A percentile compares a stretch with the other conserved stretches of the same genome.
phyloP scores from a whole-genome alignment of 768 basidiomycete genomes.

The Boletus vermiculosoides region DNA sequence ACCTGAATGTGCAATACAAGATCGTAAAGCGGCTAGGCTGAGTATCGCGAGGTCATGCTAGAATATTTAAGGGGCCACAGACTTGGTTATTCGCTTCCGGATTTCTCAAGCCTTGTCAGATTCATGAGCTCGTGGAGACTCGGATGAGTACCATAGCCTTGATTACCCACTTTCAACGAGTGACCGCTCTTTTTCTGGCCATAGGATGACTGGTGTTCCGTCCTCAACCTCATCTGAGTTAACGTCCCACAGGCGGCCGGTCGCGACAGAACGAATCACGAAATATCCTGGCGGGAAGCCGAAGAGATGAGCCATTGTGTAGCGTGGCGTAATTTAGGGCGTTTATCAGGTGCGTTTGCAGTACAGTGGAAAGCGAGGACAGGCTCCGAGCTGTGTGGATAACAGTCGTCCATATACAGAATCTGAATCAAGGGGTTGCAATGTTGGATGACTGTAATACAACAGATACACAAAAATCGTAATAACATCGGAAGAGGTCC shows the following conservation, averaged over 20 bases:
- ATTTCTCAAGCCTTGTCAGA: conserved; percentile 54
- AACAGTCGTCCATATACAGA: background rate
- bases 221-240: conserved; percentile 34
- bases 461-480: background rate
- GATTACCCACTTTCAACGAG: conserved; percentile 67
- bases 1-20: conserved; percentile 45
- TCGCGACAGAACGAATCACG: conserved; percentile 37
- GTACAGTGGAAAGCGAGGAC: background rate
- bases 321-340: background rate
- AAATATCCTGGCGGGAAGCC: conserved; percentile 43
- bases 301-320: conserved; percentile 25
- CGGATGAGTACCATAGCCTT: background rate
- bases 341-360: conserved; percentile 2
- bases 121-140: conserved; percentile 13
- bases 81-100: conserved; percentile 77
- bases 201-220: conserved; percentile 54
- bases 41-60: background rate
- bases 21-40: background rate
- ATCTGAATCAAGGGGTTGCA: background rate
- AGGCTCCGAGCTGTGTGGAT: background rate
- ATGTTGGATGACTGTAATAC: background rate
- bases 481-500: background rate
- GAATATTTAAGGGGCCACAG: conserved; percentile 6
- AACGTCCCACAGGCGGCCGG: conserved; percentile 38
- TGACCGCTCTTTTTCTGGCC: conserved; percentile 71